These are phyloP conservation scores for Rhizopogon salebrosus DNA, from an alignment of 768 basidiomycete species.

Conservation along the genomic window DNA sequence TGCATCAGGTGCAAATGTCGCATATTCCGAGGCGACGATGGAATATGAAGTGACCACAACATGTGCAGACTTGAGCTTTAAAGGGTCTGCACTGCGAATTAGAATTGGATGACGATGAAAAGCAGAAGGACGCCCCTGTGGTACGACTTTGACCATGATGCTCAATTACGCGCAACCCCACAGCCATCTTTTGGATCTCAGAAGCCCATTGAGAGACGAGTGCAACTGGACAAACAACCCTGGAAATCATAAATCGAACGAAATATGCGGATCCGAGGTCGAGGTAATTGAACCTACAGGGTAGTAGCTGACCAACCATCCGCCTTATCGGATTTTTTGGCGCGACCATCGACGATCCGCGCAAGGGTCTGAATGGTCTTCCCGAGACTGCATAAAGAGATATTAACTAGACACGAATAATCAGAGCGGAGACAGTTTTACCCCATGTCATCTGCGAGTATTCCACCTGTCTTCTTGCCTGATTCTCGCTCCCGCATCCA, in stretches of 20 bases:
- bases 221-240: conserved; percentile 83
- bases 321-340: conserved; percentile 61
- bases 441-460: conserved; percentile 92
- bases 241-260: conserved; percentile 22
- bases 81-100: conserved; percentile 41
- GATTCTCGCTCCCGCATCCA: conserved; percentile 89
- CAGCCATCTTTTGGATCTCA: conserved; percentile 73
- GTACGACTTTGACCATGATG: conserved; percentile 81
- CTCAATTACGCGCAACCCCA: conserved; percentile 61
- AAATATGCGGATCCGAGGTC: background rate
- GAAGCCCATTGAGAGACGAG: conserved; percentile 89
- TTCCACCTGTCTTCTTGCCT: conserved; percentile 77
- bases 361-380: conserved; percentile 91
- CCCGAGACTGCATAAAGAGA: conserved; percentile 48
- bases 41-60: conserved; percentile 88
- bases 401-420: background rate
- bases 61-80: conserved; percentile 46
- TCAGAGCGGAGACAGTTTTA: conserved; percentile 22
- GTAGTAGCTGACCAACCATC: conserved; percentile 72
- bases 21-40: conserved; percentile 77
- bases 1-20: conserved; percentile 39
- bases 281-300: conserved; percentile 49
- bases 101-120: background rate
- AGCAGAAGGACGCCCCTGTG: conserved; percentile 41
- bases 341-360: conserved; percentile 78